Evolutionary conservation across 163 green algal genomes (phyloP), one percentile per base, ranked within the genome.

Genomic region (Chlamydomonas reinhardtii): DNA sequence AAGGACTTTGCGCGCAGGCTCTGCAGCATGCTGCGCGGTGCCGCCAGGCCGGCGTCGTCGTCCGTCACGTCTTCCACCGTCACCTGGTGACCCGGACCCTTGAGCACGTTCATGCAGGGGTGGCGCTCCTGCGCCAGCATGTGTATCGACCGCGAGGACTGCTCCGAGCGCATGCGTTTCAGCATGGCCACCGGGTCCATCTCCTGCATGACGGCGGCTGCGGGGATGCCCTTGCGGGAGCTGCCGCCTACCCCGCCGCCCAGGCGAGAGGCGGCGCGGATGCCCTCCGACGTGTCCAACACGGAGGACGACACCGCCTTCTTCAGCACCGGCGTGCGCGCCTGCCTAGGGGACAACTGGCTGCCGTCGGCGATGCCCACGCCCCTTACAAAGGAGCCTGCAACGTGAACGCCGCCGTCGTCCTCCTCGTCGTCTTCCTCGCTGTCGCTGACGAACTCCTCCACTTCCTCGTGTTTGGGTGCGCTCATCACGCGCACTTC

Each of bases 381-480:
- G 39, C 39, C 5, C 48, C 48, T 17, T 19, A 17, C 11, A 17
- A 56, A 56, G 48, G 48, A 56, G 14, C 48, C 48, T 19, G 48
- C 11, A 9, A 56, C 48, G 48, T n/a, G n/a, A n/a, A n/a, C n/a
- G n/a, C n/a, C n/a, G n/a, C n/a, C n/a, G n/a, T 14, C 48, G 14
- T 56, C 48, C 2, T 71, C 34, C 19, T 85, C 68, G 32, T 73
- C 20, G 25, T 73, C 56, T 68, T 65, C 35, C 19, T 56, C 35
- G 64, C 68, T 64, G 20, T 85, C 65, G 48, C n/a, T 35, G n/a
- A 35, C 54, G n/a, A 70, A 83, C 15, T 83, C 75, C n/a, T 83
- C 75, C 37, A 83, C 37, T 16, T 69, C 52, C 16, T 74, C 59
- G 20, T n/a, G n/a, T n/a, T 27, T 65, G 19, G 59, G 59, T 29